These are phyloP conservation scores for Pouteria glomerata DNA, from an alignment of 148 eudicot genomes.

Conservation along the genomic window DNA sequence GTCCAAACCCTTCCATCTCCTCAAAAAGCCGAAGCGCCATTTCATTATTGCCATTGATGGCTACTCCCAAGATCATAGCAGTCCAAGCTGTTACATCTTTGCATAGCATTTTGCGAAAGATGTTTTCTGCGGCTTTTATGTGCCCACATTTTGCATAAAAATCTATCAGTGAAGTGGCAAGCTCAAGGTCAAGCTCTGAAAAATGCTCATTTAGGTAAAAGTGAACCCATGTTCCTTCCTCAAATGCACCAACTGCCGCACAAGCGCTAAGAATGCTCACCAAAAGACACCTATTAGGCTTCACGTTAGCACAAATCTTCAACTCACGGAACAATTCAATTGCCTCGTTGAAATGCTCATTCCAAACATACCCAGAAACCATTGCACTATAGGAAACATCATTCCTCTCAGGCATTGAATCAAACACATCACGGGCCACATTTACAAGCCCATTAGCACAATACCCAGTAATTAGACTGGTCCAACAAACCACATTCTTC, in stretches of 20 bases:
- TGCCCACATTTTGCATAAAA: constrained; percentile 31
- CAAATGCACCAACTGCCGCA: constrained; percentile 26
- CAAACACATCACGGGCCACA: constrained; percentile 22
- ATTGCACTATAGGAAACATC: constrained; percentile 34
- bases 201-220: constrained; percentile 13
- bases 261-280: constrained; percentile 23
- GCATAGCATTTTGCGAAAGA: constrained; percentile 16
- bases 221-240: constrained; percentile 24
- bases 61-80: constrained; percentile 31
- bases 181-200: constrained; percentile 19
- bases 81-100: constrained; percentile 34
- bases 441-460: constrained; percentile 23
- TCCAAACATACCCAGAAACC: constrained; percentile 28
- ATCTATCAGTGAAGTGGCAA: constrained; percentile 26
- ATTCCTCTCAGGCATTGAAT: constrained; percentile 21
- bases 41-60: constrained; percentile 24
- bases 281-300: constrained; percentile 21
- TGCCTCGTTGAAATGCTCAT: constrained; percentile 23
- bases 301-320: constrained; percentile 18
- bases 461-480: constrained; percentile 26
- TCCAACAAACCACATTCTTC: constrained; percentile 33
- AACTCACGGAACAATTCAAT: constrained; percentile 21
- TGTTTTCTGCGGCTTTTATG: constrained; percentile 11
- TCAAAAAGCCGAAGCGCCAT: constrained; percentile 19
- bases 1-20: constrained; percentile 29